These are phyloP conservation scores for Protomyces lactucae-debilis DNA, from an alignment of 1,139 yeast species.

Conservation along the genomic window DNA sequence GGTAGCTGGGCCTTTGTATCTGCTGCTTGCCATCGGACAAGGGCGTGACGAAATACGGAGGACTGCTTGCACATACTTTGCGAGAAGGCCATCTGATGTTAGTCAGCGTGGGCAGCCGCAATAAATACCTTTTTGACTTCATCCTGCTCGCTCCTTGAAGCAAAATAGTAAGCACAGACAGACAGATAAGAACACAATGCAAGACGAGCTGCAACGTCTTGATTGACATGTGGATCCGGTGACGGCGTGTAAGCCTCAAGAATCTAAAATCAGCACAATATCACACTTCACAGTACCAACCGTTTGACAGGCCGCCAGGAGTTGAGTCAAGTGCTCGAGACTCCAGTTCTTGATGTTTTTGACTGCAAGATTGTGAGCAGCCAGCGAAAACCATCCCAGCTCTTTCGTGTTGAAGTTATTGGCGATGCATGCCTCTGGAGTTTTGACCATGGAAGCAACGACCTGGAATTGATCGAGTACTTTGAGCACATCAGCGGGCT, in stretches of 20 bases:
- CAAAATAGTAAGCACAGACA: not conserved
- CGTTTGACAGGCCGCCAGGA: not conserved
- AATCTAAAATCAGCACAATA: not conserved
- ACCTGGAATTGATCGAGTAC: conserved; percentile 29
- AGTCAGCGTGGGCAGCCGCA: not conserved
- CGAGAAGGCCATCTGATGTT: not conserved
- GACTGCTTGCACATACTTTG: not conserved
- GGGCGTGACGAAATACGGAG: not conserved
- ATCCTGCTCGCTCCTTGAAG: not conserved
- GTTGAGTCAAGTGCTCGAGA: not conserved
- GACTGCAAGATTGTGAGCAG: conserved; percentile 31
- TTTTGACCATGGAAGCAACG: conserved; percentile 9
- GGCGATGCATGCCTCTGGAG: not conserved
- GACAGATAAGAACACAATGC: not conserved
- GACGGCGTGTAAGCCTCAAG: not conserved
- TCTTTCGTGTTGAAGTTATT: conserved; percentile 28
- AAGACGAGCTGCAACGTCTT: not conserved
- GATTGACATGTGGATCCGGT: not conserved
- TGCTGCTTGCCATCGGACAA: conserved; percentile 1
- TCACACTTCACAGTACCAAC: not conserved
- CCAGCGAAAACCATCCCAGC: conserved; percentile 31
- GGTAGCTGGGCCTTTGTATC: not conserved
- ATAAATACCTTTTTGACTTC: not conserved
- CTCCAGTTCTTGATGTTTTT: conserved; percentile 25
- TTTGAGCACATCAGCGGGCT: conserved; percentile 9